Evolutionary conservation across 1,139 yeast species (phyloP).

Genomic region (Hanseniaspora sp.): DNA sequence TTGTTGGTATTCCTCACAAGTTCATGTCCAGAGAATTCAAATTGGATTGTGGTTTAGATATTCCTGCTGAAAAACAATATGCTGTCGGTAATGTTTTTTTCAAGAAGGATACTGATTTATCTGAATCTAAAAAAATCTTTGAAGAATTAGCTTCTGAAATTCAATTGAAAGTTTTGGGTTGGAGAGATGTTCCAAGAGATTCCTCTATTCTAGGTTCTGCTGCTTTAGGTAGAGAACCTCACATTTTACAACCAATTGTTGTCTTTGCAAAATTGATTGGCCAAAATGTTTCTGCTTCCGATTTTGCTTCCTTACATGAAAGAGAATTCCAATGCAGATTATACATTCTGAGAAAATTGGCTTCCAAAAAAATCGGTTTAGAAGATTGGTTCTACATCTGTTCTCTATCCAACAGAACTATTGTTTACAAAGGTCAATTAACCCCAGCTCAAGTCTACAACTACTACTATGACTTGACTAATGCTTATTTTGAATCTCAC

Average conservation of each 20-base stretch:
- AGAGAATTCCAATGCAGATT: conserved; percentile 71
- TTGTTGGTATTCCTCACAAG: conserved; percentile 83
- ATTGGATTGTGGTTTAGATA: conserved; percentile 34
- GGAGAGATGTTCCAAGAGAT: conserved; percentile 96
- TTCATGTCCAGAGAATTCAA: conserved; percentile 77
- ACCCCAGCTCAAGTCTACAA: conserved; percentile 94
- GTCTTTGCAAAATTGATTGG: conserved; percentile 47
- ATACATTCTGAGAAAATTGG: conserved; percentile 76
- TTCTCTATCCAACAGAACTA: conserved; percentile 77
- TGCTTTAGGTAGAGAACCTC: conserved; percentile 85
- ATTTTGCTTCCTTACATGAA: conserved; percentile 32
- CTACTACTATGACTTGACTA: conserved; percentile 84
- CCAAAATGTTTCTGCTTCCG: conserved; percentile 34
- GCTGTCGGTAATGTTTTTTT: conserved; percentile 92
- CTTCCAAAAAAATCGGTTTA: conserved; percentile 81
- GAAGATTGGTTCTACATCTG: conserved; percentile 97
- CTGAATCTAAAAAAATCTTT: conserved; percentile 61
- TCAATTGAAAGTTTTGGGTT: conserved; percentile 75
- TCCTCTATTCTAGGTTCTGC: conserved; percentile 90
- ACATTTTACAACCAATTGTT: conserved; percentile 77
- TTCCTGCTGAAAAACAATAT: conserved; percentile 75
- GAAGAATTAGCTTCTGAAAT: conserved; percentile 67
- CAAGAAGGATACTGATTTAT: conserved; percentile 50
- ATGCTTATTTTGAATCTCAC: conserved; percentile 88
- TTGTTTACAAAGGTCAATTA: conserved; percentile 94